phyloP scores from a whole-genome alignment of 2,329 filamentous ascomycete species.

The Alternaria sp. region DNA sequence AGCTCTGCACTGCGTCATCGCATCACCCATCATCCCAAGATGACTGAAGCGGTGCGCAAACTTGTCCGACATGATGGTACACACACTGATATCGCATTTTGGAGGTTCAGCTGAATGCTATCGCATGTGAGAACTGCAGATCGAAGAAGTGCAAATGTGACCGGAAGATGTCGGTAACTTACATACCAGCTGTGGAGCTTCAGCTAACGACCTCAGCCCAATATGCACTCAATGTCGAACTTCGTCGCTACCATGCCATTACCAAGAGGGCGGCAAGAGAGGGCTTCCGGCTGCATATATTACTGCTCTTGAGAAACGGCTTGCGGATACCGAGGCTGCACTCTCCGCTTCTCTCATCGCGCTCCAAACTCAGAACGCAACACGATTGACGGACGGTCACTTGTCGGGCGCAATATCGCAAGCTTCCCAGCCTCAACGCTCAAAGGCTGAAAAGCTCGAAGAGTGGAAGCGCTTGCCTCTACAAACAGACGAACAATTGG shows the following conservation, averaged over 20 bases:
- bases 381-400: constrained; percentile 1
- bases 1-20: neutral
- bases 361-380: constrained; percentile 12
- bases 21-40: neutral
- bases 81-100: neutral
- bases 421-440: constrained; percentile 13
- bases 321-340: constrained; percentile 37
- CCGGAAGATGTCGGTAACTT: constrained; percentile 29
- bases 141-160: constrained; percentile 43
- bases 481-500: constrained; percentile 29
- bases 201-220: constrained; percentile 25
- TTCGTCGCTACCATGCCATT: constrained; percentile 27
- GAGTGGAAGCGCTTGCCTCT: constrained; percentile 37
- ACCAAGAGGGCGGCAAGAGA: constrained; percentile 38
- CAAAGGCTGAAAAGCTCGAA: constrained; percentile 35
- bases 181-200: neutral
- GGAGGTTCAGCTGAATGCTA: constrained; percentile 25
- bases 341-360: constrained; percentile 27
- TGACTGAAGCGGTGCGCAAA: constrained; percentile 4
- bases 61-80: neutral
- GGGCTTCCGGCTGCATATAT: constrained; percentile 40
- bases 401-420: neutral
- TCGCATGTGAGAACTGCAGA: constrained; percentile 40
- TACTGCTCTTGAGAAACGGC: constrained; percentile 31
- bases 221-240: constrained; percentile 34